phyloP scores from a whole-genome alignment of 495 filamentous ascomycete species.

The Cladorrhinum samala region DNA sequence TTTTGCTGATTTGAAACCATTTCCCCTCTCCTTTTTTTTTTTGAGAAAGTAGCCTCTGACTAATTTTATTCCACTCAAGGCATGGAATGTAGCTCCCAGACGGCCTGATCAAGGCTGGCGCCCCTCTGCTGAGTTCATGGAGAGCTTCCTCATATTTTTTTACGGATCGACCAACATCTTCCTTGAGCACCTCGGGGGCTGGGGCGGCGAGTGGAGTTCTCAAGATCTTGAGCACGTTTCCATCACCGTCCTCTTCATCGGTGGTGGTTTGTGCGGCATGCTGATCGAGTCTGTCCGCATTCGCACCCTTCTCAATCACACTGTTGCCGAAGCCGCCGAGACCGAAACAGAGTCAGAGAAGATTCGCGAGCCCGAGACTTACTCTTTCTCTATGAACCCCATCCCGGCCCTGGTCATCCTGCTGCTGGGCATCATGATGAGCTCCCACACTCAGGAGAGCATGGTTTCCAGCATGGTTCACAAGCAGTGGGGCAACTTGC shows the following conservation, averaged over 20 bases:
- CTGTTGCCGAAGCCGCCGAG: constrained; percentile 39
- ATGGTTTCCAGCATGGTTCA: constrained; percentile 90
- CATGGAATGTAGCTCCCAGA: constrained; percentile 82
- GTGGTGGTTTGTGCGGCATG: constrained; percentile 92
- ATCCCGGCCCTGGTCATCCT: constrained; percentile 82
- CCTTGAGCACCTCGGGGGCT: constrained; percentile 75
- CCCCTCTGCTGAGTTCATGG: constrained; percentile 81
- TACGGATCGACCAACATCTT: constrained; percentile 91
- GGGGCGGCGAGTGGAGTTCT: constrained; percentile 64
- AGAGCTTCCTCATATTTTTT: constrained; percentile 79
- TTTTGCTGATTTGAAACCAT: no score
- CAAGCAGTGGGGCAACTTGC: constrained; percentile 85
- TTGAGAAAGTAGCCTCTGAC: constrained; percentile 6
- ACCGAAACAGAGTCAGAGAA: constrained; percentile 40
- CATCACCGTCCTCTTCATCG: constrained; percentile 91
- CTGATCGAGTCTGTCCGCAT: constrained; percentile 75
- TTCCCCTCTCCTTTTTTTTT: background rate
- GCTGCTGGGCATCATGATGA: constrained; percentile 90
- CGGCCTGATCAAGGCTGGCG: constrained; percentile 55
- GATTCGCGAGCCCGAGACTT: constrained; percentile 57
- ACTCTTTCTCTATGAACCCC: constrained; percentile 78
- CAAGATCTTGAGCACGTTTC: constrained; percentile 88
- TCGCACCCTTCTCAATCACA: constrained; percentile 63
- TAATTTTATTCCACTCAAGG: constrained; percentile 36
- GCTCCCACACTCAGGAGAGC: constrained; percentile 77